phyloP scores from a whole-genome alignment of 768 basidiomycete species.

The Baorangia bicolor region DNA sequence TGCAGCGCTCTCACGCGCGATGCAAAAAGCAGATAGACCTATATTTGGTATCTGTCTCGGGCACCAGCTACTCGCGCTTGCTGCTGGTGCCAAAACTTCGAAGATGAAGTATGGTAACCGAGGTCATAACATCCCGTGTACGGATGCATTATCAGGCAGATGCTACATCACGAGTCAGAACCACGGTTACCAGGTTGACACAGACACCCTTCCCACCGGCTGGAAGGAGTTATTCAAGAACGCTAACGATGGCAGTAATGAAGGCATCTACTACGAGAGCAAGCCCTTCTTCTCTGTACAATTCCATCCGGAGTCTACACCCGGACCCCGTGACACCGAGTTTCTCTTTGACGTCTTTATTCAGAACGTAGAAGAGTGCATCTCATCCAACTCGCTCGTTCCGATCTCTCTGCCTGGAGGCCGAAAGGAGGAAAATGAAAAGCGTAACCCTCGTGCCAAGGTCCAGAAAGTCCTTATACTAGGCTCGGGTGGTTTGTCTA shows the following conservation, averaged over 20 bases:
- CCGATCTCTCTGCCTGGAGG: constrained; percentile 75
- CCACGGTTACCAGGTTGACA: constrained; percentile 95
- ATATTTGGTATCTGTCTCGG: constrained; percentile 99
- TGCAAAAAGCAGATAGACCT: constrained; percentile 74
- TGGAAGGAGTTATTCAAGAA: constrained; percentile 97
- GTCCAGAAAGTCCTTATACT: constrained; percentile 95
- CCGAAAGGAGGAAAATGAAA: constrained; percentile 81
- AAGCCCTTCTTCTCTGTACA: constrained; percentile 99
- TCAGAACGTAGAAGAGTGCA: constrained; percentile 77
- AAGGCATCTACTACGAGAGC: constrained; percentile 91
- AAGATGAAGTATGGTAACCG: constrained; percentile 99
- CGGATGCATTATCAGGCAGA: constrained; percentile 86
- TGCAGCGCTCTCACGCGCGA: constrained; percentile 57
- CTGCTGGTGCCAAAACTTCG: constrained; percentile 89
- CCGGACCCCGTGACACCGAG: constrained; percentile 96
- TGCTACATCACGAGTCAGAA: constrained; percentile 99
- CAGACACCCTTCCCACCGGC: constrained; percentile 67
- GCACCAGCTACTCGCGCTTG: constrained; percentile 94
- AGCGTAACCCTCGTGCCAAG: constrained; percentile 63
- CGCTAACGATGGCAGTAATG: constrained; percentile 96
- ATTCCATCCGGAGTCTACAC: constrained; percentile 97
- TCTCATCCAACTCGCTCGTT: constrained; percentile 48
- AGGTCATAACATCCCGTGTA: constrained; percentile 98
- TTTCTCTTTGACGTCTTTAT: constrained; percentile 99
- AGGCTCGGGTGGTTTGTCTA: constrained; percentile 95